These are phyloP conservation scores for Xylariales sp. DNA, from an alignment of 2,329 filamentous ascomycete genomes.

Conservation along the genomic window DNA sequence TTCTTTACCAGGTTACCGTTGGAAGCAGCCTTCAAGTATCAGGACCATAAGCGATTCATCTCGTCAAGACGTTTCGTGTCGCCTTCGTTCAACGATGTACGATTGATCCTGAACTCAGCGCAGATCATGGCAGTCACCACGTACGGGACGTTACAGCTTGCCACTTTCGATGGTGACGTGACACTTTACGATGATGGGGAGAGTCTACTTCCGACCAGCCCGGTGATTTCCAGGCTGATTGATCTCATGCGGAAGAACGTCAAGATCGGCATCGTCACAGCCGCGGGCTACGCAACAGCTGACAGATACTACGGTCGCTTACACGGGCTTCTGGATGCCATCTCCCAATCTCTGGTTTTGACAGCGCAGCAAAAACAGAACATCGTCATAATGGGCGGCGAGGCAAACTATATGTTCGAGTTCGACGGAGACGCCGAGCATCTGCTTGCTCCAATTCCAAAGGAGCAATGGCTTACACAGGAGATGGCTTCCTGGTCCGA, in stretches of 20 bases:
- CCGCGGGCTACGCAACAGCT: slow-evolving; percentile 88
- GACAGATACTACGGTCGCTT: slow-evolving; percentile 82
- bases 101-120: slow-evolving; percentile 88
- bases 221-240: slow-evolving; percentile 64
- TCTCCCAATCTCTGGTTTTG: slow-evolving; percentile 56
- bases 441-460: slow-evolving; percentile 63
- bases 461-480: slow-evolving; percentile 66
- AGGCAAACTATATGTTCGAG: slow-evolving; percentile 91
- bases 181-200: slow-evolving; percentile 91
- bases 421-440: slow-evolving; percentile 62
- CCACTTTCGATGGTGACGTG: slow-evolving; percentile 97
- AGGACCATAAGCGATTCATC: slow-evolving; percentile 81
- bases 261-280: slow-evolving; percentile 91
- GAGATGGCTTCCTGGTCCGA: slow-evolving; percentile 78
- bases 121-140: slow-evolving; percentile 88
- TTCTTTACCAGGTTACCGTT: slow-evolving; percentile 89
- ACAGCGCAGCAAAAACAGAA: slow-evolving; percentile 66
- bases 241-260: slow-evolving; percentile 73
- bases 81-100: slow-evolving; percentile 94
- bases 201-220: slow-evolving; percentile 68
- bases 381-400: slow-evolving; percentile 88
- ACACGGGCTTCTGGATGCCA: slow-evolving; percentile 78
- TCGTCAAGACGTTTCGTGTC: slow-evolving; percentile 89
- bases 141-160: slow-evolving; percentile 67
- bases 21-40: slow-evolving; percentile 85